Evolutionary conservation across 2,329 filamentous ascomycete species (phyloP), one percentile per base, ranked within the genome.

Genomic region (Cytospora chrysosperma): DNA sequence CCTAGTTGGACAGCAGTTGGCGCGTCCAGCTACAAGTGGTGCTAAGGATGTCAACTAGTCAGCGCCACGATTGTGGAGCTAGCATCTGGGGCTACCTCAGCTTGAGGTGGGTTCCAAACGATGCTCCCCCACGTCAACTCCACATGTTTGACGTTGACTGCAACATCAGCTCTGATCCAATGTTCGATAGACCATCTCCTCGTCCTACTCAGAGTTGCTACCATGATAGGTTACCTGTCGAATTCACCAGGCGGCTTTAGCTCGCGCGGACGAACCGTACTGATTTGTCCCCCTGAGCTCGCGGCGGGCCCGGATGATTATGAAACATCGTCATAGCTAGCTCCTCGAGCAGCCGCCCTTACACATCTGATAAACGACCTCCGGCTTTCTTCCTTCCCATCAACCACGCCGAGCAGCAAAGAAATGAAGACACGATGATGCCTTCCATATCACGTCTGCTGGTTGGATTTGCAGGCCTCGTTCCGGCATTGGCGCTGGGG

Each of bases 401-500:
- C 32, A 24, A 32, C 17, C 8, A 24, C 53, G 7, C 24, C 21
- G 3, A 34, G n/a, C 28, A 24, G 28, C 30, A 27, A 63, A 37
- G 32, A 47, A 37, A 60, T 49, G 19, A 55, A 34, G 26, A 21
- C 53, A 21, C 34, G 27, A 64, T 21, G 37, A 66, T 66, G 64
- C 37, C 51, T 52, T 32, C 53, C 34, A 15, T 53, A 10, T 43
- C 47, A 24, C 47, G 27, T 24, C 43, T 61, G 8, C 37, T 57
- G 32, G 40, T 58, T 19, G 30, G 61, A 40, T 37, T 54, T 37
- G 57, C 57, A 17, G 57, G 47, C 50, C 52, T 62, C n/a, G 24
- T 55, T 26, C 61, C 49, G 9, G 64, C 34, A 15, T 37, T 61
- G 43, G 53, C 61, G 17, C 61, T 66, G 50, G 61, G 61, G 10